Percentiles rank a stretch among this genome's conserved stretches.
These are phyloP conservation scores for Fusarium globosum DNA, from an alignment of 2,329 filamentous ascomycete species.

Conservation along the genomic window DNA sequence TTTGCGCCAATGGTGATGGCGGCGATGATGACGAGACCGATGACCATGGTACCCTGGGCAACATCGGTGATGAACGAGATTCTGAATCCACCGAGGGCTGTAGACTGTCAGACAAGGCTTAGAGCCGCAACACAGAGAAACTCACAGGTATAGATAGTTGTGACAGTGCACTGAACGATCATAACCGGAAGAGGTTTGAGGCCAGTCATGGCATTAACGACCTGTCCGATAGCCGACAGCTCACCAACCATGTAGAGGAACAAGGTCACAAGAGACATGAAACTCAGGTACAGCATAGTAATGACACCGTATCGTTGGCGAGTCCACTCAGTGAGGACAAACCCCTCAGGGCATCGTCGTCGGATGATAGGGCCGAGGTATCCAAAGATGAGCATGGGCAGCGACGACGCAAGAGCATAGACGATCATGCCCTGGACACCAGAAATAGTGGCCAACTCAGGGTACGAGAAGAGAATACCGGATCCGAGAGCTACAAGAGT, in stretches of 20 bases:
- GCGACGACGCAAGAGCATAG: constrained; percentile 77
- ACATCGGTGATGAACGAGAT: constrained; percentile 89
- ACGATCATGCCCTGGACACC: constrained; percentile 83
- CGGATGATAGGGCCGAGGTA: constrained; percentile 81
- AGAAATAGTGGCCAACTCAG: constrained; percentile 80
- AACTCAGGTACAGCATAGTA: constrained; percentile 78
- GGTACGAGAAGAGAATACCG: constrained; percentile 85
- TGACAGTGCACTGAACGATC: constrained; percentile 81
- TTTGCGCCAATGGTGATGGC: constrained; percentile 82
- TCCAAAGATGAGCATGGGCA: constrained; percentile 81
- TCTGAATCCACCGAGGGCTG: constrained; percentile 82
- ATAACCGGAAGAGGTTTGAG: constrained; percentile 79
- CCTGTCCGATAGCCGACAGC: constrained; percentile 83
- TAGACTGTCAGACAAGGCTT: neutral
- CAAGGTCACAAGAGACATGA: constrained; percentile 81
- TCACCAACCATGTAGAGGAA: constrained; percentile 91
- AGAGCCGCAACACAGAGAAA: neutral
- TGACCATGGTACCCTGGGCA: constrained; percentile 82
- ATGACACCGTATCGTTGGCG: constrained; percentile 79
- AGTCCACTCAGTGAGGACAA: constrained; percentile 87
- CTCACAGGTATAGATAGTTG: constrained; percentile 85
- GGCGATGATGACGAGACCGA: constrained; percentile 78
- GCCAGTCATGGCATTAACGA: constrained; percentile 78
- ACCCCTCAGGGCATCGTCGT: constrained; percentile 82
- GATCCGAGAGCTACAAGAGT: constrained; percentile 78